Evolutionary conservation across 768 basidiomycete genomes (phyloP).

Genomic region (Russula olivacea): DNA sequence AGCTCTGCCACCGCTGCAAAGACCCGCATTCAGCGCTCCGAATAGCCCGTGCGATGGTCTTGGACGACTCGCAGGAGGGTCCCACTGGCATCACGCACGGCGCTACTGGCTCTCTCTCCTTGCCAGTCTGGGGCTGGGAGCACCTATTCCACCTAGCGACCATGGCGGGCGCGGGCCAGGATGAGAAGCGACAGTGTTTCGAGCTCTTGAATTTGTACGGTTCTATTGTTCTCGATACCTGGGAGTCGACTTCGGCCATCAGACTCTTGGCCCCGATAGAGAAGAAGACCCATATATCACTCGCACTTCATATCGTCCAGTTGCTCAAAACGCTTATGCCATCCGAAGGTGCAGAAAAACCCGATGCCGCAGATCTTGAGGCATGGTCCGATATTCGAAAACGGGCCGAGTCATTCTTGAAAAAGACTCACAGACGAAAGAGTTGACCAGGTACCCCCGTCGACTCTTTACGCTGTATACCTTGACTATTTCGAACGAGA

Average conservation of each 20-base stretch:
- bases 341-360: background rate
- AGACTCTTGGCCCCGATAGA: background rate
- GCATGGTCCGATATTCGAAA: slow-evolving; percentile 5
- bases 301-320: background rate
- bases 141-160: slow-evolving; percentile 16
- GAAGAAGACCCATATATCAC: slow-evolving; percentile 19
- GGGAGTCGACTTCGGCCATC: background rate
- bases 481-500: background rate
- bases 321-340: background rate
- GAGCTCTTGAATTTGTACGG: slow-evolving; percentile 13
- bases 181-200: slow-evolving; percentile 9
- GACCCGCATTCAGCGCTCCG: slow-evolving; percentile 11
- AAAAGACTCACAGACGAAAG: background rate
- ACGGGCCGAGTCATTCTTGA: slow-evolving; percentile 7
- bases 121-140: slow-evolving; percentile 7
- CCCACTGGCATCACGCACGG: background rate
- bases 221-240: background rate
- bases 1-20: slow-evolving; percentile 7
- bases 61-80: background rate
- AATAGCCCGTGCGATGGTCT: background rate
- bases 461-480: background rate
- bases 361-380: background rate
- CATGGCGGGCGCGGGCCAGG: background rate
- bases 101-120: background rate
- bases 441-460: background rate